Conservation (phyloP, 352 stramenopile species). For the Thraustotheca clavata region DNA sequence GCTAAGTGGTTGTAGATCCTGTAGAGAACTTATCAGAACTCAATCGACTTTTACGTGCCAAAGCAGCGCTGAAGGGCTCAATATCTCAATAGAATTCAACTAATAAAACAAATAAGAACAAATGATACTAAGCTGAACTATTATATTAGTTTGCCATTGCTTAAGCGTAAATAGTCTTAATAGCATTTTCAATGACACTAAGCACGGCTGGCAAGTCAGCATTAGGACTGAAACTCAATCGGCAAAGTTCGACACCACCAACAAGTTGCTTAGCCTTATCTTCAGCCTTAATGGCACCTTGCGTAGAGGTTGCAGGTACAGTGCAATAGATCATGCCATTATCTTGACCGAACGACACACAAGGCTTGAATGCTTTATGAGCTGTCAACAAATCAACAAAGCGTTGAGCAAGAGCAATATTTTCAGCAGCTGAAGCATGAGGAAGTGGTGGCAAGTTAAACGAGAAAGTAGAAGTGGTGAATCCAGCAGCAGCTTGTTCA, state of each 20-base stretch:
- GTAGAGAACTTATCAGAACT: constrained; percentile 46
- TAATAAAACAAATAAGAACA: not conserved
- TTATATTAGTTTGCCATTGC: not conserved
- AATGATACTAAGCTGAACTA: not conserved
- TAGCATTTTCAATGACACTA: constrained; percentile 4
- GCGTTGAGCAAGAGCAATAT: constrained; percentile 16
- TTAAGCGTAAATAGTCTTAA: constrained; percentile 21
- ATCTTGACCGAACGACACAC: constrained; percentile 26
- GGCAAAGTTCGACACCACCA: constrained; percentile 24
- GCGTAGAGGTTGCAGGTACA: constrained; percentile 23
- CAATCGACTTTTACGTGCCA: constrained; percentile 45
- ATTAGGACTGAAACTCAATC: constrained; percentile 26
- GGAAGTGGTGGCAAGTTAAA: constrained; percentile 21
- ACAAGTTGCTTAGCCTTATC: constrained; percentile 26
- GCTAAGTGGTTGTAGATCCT: constrained; percentile 26
- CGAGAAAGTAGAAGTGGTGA: constrained; percentile 21
- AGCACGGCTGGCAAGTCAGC: constrained; percentile 5
- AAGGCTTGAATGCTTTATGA: constrained; percentile 25
- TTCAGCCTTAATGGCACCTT: constrained; percentile 26
- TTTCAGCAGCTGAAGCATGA: constrained; percentile 1
- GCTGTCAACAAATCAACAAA: constrained; percentile 17
- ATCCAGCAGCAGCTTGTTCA: constrained; percentile 4
- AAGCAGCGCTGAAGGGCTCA: constrained; percentile 30
- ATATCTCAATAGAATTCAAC: not conserved
- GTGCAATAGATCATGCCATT: constrained; percentile 24